Conservation (phyloP, 805 yeast species). For the Ogataea chonburiensis region DNA sequence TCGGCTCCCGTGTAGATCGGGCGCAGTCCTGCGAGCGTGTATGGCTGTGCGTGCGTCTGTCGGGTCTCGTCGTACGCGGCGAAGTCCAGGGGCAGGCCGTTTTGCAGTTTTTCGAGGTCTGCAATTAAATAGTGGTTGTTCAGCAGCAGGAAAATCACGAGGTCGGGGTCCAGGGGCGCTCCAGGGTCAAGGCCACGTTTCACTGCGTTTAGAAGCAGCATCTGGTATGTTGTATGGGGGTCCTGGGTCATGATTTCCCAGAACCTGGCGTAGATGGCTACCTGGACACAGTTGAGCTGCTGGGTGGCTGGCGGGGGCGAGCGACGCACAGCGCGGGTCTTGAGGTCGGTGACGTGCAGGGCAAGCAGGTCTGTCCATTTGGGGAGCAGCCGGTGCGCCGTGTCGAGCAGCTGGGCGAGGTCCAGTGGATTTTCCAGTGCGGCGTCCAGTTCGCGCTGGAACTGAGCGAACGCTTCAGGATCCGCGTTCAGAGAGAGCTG, state of each 20-base stretch:
- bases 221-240: slow-evolving; percentile 37
- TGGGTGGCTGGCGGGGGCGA: slow-evolving; percentile 56
- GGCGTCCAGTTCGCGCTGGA: slow-evolving; percentile 23
- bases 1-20: background rate
- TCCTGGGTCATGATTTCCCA: slow-evolving; percentile 37
- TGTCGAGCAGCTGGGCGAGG: slow-evolving; percentile 20
- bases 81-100: slow-evolving; percentile 46
- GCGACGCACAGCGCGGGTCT: slow-evolving; percentile 48
- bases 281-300: slow-evolving; percentile 54
- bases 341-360: slow-evolving; percentile 52
- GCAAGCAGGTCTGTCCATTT: slow-evolving; percentile 30
- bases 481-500: slow-evolving; percentile 34
- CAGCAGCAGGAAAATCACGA: slow-evolving; percentile 39
- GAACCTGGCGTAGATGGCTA: slow-evolving; percentile 55
- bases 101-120: slow-evolving; percentile 46
- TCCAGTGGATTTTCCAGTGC: slow-evolving; percentile 17
- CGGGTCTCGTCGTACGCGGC: slow-evolving; percentile 37
- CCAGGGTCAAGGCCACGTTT: slow-evolving; percentile 49
- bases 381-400: slow-evolving; percentile 9
- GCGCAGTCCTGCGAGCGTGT: slow-evolving; percentile 1
- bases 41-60: slow-evolving; percentile 10
- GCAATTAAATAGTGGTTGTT: slow-evolving; percentile 36
- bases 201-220: slow-evolving; percentile 46
- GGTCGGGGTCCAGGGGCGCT: slow-evolving; percentile 43
- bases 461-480: slow-evolving; percentile 17